phyloP scores from a whole-genome alignment of 1,284 basidiomycete genomes.

The Golubevia pallescens region DNA sequence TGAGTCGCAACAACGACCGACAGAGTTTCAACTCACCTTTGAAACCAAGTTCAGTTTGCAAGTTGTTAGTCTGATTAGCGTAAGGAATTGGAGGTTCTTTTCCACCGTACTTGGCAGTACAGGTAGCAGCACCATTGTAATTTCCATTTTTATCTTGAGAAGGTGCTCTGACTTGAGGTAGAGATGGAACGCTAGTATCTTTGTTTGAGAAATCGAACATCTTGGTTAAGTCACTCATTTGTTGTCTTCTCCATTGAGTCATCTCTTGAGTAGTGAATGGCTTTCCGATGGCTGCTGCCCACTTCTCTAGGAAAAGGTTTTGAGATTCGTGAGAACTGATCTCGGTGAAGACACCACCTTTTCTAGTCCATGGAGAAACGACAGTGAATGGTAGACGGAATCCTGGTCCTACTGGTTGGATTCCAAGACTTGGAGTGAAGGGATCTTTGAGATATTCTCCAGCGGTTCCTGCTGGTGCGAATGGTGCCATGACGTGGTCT shows the following conservation, averaged over 20 bases:
- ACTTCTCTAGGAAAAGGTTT: slow-evolving; percentile 48
- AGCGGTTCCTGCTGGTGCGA: slow-evolving; percentile 16
- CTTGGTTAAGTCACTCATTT: slow-evolving; percentile 39
- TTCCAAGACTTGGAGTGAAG: slow-evolving; percentile 24
- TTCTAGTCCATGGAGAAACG: slow-evolving; percentile 46
- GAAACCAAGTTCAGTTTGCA: slow-evolving; percentile 30
- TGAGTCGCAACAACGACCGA: slow-evolving; percentile 26
- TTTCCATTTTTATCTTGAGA: slow-evolving; percentile 20
- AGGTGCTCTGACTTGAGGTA: slow-evolving; percentile 16
- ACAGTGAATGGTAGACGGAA: slow-evolving; percentile 50
- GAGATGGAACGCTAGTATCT: slow-evolving; percentile 16
- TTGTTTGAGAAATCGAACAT: slow-evolving; percentile 42
- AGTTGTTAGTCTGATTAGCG: slow-evolving; percentile 15
- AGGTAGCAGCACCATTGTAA: slow-evolving; percentile 22
- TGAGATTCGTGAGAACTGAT: slow-evolving; percentile 40
- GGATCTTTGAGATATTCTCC: slow-evolving; percentile 47
- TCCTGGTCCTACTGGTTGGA: slow-evolving; percentile 38
- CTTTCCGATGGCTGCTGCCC: slow-evolving; percentile 40
- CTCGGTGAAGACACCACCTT: slow-evolving; percentile 46
- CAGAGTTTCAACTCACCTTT: slow-evolving; percentile 23
- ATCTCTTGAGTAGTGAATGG: slow-evolving; percentile 29
- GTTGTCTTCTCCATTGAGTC: slow-evolving; percentile 36
- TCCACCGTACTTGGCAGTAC: slow-evolving; percentile 15
- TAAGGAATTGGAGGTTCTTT: slow-evolving; percentile 16
- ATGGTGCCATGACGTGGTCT: slow-evolving; percentile 35